A percentile compares a stretch with the other conserved stretches of the same genome.
phyloP scores from a whole-genome alignment of 441 rosid species.

The Pelargonium australe region DNA sequence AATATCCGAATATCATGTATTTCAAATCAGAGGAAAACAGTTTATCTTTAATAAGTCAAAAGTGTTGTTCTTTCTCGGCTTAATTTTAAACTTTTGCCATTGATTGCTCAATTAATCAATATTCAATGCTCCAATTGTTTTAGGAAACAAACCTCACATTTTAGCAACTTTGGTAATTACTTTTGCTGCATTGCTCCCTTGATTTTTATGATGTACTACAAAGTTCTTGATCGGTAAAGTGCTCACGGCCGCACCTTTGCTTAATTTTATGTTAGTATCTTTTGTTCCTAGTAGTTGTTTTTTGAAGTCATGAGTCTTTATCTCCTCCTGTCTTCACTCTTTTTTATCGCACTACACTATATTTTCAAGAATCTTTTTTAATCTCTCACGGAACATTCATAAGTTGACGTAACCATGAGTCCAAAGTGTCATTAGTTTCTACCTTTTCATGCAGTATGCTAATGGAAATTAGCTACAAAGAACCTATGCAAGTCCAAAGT shows the following conservation, averaged over 20 bases:
- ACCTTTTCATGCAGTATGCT: not conserved
- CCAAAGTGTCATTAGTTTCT: not conserved
- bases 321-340: too few species aligned
- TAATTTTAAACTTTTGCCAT: not conserved
- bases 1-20: too few species aligned
- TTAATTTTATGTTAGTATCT: not conserved
- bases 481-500: not conserved
- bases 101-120: not conserved
- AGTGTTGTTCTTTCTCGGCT: not conserved
- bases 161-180: too few species aligned
- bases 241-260: too few species aligned
- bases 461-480: not conserved
- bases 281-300: not conserved
- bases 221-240: too few species aligned
- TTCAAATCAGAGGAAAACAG: not conserved
- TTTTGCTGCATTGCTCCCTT: not conserved
- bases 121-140: not conserved
- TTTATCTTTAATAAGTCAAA: not conserved
- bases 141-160: not conserved
- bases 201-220: not conserved
- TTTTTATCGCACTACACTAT: not conserved
- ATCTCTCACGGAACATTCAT: not conserved
- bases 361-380: not conserved
- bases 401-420: not conserved
- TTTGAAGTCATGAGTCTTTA: not conserved